phyloP scores from a whole-genome alignment of 768 basidiomycete species.

The Boletus insuetus region DNA sequence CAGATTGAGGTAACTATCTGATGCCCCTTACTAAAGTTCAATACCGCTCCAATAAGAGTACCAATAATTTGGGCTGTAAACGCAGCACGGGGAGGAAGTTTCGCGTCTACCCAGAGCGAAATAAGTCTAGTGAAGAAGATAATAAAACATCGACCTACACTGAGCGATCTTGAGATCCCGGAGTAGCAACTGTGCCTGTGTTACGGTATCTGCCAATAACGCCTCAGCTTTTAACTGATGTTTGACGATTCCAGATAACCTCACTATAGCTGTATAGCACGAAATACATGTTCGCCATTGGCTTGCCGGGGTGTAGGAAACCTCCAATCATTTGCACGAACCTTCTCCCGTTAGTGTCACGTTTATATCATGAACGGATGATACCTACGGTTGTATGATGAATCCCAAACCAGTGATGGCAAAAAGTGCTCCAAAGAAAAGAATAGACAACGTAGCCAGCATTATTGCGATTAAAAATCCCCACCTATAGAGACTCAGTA shows the following conservation, averaged over 20 bases:
- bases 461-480: slow-evolving; percentile 49
- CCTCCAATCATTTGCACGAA: slow-evolving; percentile 40
- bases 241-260: slow-evolving; percentile 18
- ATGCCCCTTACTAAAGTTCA: slow-evolving; percentile 55
- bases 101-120: slow-evolving; percentile 38
- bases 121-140: slow-evolving; percentile 38
- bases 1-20: slow-evolving; percentile 34
- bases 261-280: slow-evolving; percentile 47
- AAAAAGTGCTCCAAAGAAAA: slow-evolving; percentile 53
- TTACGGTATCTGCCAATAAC: slow-evolving; percentile 44
- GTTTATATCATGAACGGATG: background rate
- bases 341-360: slow-evolving; percentile 4
- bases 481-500: slow-evolving; percentile 31
- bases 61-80: slow-evolving; percentile 56
- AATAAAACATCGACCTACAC: slow-evolving; percentile 10
- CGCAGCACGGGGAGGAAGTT: slow-evolving; percentile 66
- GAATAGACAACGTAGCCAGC: slow-evolving; percentile 49
- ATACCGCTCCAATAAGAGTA: slow-evolving; percentile 26
- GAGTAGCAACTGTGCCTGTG: slow-evolving; percentile 50
- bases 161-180: slow-evolving; percentile 51
- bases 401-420: slow-evolving; percentile 43
- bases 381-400: slow-evolving; percentile 25
- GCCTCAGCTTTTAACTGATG: slow-evolving; percentile 38
- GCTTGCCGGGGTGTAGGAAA: slow-evolving; percentile 36
- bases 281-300: slow-evolving; percentile 45